phyloP scores from a whole-genome alignment of 129 eudicot genomes.

The Pseudognaphalium luteoalbum region DNA sequence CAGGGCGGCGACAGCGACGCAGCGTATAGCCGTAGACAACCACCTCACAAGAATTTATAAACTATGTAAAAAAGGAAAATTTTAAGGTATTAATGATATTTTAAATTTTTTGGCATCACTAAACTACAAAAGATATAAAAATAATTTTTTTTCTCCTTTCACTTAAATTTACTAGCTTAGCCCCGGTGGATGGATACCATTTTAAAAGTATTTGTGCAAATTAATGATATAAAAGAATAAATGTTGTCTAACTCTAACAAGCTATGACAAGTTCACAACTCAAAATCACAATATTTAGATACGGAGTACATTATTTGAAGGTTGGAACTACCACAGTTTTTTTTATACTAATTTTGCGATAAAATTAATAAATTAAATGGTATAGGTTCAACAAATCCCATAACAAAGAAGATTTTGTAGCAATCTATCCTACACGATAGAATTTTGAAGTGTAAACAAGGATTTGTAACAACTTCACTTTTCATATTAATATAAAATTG shows the following conservation, averaged over 20 bases:
- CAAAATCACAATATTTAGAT: background rate
- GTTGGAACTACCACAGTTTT: conserved; percentile 33
- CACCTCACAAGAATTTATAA: no score
- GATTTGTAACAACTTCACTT: conserved; percentile 19
- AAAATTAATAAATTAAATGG: conserved; percentile 18
- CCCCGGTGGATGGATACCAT: no score
- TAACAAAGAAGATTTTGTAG: background rate
- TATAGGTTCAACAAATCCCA: conserved; percentile 14
- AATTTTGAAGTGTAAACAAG: conserved; percentile 15
- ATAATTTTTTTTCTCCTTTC: no score
- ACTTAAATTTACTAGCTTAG: no score
- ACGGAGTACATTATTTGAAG: conserved; percentile 31
- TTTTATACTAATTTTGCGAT: background rate
- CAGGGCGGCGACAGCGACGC: no score
- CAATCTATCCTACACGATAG: background rate
- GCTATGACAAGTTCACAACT: conserved; percentile 23
- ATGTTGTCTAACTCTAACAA: background rate
- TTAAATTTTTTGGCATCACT: no score
- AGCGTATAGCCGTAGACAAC: no score
- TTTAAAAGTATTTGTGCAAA: no score
- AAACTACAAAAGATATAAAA: no score
- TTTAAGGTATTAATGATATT: no score
- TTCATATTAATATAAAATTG: background rate
- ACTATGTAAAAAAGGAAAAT: no score
- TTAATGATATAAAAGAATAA: background rate